Conservation (phyloP, 139 green algal genomes). For the Picocystis salinarum region DNA sequence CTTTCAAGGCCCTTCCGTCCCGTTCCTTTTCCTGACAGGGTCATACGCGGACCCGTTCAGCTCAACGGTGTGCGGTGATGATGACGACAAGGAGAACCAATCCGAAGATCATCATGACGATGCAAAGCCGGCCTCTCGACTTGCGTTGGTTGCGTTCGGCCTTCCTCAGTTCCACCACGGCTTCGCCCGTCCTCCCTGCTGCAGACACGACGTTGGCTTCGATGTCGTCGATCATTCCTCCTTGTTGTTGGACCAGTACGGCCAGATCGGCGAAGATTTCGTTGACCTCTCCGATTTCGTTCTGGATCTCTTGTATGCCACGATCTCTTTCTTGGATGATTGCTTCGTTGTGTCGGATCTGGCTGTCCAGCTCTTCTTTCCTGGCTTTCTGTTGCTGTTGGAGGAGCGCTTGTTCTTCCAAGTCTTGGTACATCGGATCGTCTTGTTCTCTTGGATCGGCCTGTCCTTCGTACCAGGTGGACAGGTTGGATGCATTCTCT, state of each 20-base stretch:
- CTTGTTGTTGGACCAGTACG: slow-evolving; percentile 70
- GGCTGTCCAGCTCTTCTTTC: slow-evolving; percentile 25
- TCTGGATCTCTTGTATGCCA: slow-evolving; percentile 44
- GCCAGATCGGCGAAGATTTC: slow-evolving; percentile 63
- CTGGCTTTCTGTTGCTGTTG: not conserved
- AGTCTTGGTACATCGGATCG: no score
- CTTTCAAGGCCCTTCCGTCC: no score
- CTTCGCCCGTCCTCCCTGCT: slow-evolving; percentile 20
- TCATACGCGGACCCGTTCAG: no score
- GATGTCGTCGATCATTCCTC: slow-evolving; percentile 36
- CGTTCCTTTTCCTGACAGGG: no score
- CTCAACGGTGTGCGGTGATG: no score
- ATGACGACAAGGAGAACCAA: slow-evolving; percentile 23
- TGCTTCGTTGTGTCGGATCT: slow-evolving; percentile 51
- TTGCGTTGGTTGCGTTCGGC: slow-evolving; percentile 29
- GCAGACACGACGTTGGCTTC: slow-evolving; percentile 34
- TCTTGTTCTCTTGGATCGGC: no score
- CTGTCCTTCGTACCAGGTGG: no score
- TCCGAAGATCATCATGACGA: slow-evolving; percentile 16
- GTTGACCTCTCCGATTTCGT: slow-evolving; percentile 36
- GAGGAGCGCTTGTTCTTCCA: slow-evolving; percentile 26
- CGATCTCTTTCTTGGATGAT: slow-evolving; percentile 68
- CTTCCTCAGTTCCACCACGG: slow-evolving; percentile 17
- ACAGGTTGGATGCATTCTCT: no score
- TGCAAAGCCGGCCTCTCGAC: slow-evolving; percentile 21